A percentile compares a stretch with the other conserved stretches of the same genome.
These are phyloP conservation scores for Panaeolus papilionaceus DNA, from an alignment of 768 basidiomycete species.

Conservation along the genomic window DNA sequence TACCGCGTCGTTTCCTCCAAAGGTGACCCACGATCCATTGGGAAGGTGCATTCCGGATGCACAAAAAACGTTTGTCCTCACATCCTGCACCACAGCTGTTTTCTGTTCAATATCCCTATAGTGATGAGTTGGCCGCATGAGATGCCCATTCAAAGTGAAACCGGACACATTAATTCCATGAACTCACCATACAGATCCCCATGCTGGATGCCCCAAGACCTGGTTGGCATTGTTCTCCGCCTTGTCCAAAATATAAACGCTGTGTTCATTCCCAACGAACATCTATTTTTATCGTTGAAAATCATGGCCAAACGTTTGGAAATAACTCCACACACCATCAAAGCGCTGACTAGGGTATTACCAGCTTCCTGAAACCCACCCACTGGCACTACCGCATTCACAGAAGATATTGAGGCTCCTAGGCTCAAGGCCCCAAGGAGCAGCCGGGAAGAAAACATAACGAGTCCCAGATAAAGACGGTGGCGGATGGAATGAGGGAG, in stretches of 20 bases:
- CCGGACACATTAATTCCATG: neutral
- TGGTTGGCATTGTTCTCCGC: constrained; percentile 74
- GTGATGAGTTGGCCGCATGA: constrained; percentile 6
- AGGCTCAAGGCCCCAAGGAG: constrained; percentile 20
- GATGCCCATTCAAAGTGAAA: neutral
- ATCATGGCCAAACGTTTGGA: neutral
- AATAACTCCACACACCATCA: constrained; percentile 47
- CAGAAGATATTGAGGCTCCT: constrained; percentile 36
- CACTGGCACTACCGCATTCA: constrained; percentile 38
- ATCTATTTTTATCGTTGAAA: constrained; percentile 48
- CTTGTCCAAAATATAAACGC: constrained; percentile 92
- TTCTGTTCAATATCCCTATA: constrained; percentile 67
- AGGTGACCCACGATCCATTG: constrained; percentile 75
- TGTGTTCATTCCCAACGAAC: constrained; percentile 81
- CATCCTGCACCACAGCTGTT: constrained; percentile 68
- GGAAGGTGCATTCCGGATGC: constrained; percentile 84
- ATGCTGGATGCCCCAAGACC: constrained; percentile 74
- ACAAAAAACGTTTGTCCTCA: constrained; percentile 79
- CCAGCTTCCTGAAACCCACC: constrained; percentile 56
- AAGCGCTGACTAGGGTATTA: constrained; percentile 52
- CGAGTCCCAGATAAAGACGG: neutral
- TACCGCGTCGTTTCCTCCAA: constrained; percentile 84
- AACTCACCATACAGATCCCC: constrained; percentile 71
- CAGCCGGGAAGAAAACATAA: constrained; percentile 4
- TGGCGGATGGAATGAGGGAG: neutral